Conservation (phyloP, 2,329 filamentous ascomycete genomes). For the Tolypocladium album region DNA sequence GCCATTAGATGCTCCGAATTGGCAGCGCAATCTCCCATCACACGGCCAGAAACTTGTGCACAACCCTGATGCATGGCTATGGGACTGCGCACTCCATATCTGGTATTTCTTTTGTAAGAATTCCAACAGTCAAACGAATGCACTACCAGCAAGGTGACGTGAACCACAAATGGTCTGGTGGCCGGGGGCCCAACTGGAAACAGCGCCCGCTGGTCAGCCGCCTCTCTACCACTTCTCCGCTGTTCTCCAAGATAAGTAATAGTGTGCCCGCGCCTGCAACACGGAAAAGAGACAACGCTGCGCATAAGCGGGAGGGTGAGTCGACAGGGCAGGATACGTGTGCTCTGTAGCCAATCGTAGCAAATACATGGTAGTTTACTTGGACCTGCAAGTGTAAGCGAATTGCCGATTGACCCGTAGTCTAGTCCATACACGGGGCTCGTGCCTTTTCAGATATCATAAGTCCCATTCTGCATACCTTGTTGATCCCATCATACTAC, state of each 20-base stretch:
- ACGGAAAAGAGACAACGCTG: neutral
- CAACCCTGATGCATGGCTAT: no score
- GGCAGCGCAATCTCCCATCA: no score
- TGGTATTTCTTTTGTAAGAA: neutral
- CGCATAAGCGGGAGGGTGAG: neutral
- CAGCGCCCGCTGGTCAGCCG: neutral
- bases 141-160: neutral
- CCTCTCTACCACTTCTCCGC: no score
- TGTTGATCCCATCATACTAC: neutral
- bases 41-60: no score
- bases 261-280: neutral
- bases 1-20: no score
- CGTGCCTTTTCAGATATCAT: neutral
- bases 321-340: neutral
- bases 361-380: neutral
- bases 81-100: no score
- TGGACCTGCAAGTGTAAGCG: neutral
- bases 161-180: neutral
- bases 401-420: neutral
- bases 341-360: neutral
- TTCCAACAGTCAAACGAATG: neutral
- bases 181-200: neutral
- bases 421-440: neutral
- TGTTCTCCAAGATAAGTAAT: neutral
- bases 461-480: neutral